Base-by-base conservation (phyloP, 768 basidiomycete species). In the Tylopilus plumbeoviolaceoides region DNA sequence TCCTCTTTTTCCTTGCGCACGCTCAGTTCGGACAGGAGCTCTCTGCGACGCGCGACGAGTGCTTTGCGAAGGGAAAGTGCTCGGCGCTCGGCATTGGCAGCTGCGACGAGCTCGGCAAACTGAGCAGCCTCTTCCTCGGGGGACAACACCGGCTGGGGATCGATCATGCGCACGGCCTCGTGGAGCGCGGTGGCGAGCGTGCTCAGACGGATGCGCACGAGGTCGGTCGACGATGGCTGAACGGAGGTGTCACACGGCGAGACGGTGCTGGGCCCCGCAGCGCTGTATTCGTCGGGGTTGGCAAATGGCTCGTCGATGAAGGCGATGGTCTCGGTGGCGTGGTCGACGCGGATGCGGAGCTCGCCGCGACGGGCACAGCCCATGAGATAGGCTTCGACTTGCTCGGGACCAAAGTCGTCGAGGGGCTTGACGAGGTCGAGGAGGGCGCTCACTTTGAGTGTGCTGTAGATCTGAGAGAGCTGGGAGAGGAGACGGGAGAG, bases 381-480 rank as follows among this genome's bases (percentile, higher is more conserved):
- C 89, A 97, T 95, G 57, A 98, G 74, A 70, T 95, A 98, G 5
- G 89, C 87, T 71, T 98, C 93, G 58, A 87, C 76, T 66, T 87
- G 84, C 55, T 87, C 84, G n/a, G 83, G 80, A 5, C 75, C 76
- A 33, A 80, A 64, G 7, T 74, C 78, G 12, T 80, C 81, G 18
- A 91, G 75, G 39, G 95, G 94, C 1, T 81, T 78, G 44, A 90
- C 87, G 50, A 99, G 84, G 18, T 82, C 75, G 42, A 91, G 78
- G 41, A 98, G 77, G 60, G 86, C 85, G 54, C 76, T 74, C 53
- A 98, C 82, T 58, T 83, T 85, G 74, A 98, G 84, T 12, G 87
- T 84, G 27, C 85, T 87, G 72, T 98, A 99, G 14, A 98, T 87
- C 69, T 97, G 89, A 1, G 91, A 87, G 35, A 99, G 85, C 67